Percentiles rank a stretch among this genome's conserved stretches.
Evolutionary conservation across 2,329 filamentous ascomycete species (phyloP).

Genomic region (Ascochyta lentis): DNA sequence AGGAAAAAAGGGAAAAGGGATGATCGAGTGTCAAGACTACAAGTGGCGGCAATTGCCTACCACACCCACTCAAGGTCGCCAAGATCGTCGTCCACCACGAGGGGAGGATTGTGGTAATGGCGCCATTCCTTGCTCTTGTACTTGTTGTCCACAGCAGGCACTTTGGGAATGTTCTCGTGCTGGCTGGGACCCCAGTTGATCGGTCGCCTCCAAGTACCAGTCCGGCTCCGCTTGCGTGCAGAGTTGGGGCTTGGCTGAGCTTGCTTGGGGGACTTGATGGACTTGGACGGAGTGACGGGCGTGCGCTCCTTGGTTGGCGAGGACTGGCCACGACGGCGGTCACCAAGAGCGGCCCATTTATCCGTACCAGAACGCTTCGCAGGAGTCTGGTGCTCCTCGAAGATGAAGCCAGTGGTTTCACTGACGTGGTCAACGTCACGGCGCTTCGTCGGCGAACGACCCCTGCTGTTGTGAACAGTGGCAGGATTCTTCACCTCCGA

Average conservation of each 20-base stretch:
- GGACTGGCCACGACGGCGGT: slow-evolving; percentile 73
- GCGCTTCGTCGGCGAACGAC: slow-evolving; percentile 42
- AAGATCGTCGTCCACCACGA: slow-evolving; percentile 65
- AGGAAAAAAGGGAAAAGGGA: slow-evolving; percentile 40
- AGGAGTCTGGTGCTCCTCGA: slow-evolving; percentile 65
- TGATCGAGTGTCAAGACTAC: slow-evolving; percentile 57
- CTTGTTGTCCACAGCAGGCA: slow-evolving; percentile 51
- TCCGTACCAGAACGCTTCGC: slow-evolving; percentile 70
- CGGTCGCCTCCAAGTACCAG: slow-evolving; percentile 47
- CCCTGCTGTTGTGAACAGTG: slow-evolving; percentile 58
- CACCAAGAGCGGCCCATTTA: slow-evolving; percentile 89
- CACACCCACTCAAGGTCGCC: slow-evolving; percentile 93
- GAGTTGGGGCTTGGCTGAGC: slow-evolving; percentile 42
- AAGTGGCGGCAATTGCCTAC: slow-evolving; percentile 76
- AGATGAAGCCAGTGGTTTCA: slow-evolving; percentile 74
- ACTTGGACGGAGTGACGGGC: slow-evolving; percentile 52
- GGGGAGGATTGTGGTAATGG: slow-evolving; percentile 46
- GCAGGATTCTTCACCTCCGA: slow-evolving; percentile 62
- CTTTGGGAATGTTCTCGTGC: slow-evolving; percentile 40
- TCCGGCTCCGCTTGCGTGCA: slow-evolving; percentile 50
- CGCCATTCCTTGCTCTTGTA: slow-evolving; percentile 59
- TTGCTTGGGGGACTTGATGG: slow-evolving; percentile 46
- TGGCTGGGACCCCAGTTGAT: slow-evolving; percentile 47
- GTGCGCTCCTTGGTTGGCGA: slow-evolving; percentile 13
- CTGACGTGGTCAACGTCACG: slow-evolving; percentile 67